Evolutionary conservation across 768 basidiomycete genomes (phyloP), one percentile per base, ranked within the genome.

Genomic region (Hortiboletus campestris): DNA sequence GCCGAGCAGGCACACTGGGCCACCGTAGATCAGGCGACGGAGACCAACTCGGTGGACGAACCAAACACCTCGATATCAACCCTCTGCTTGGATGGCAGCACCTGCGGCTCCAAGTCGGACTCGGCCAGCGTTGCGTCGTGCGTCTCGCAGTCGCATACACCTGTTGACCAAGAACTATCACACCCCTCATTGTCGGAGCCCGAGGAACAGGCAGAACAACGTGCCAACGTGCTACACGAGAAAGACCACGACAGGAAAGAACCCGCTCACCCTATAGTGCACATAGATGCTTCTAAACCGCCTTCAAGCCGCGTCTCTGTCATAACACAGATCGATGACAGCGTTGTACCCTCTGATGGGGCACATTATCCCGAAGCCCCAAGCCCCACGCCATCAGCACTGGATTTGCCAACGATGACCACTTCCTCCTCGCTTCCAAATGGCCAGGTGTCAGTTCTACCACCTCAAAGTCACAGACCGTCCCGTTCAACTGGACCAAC

Each of bases 401-500:
- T 64, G 32, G 70, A 63, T 42, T 66, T 64, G 35, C 70, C 49
- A 55, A 20, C 55, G 5, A 38, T 70, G 31, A 44, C 77, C 7
- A 41, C 72, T 6, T 67, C 76, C 2, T 50, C 73, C 25, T 67
- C 75, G 28, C 53, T 68, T 17, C 68, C 73, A 16, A 46, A 63
- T 34, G 14, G 28, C 54, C 68, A 50, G 44, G 63, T 36, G 49
- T 46, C 55, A 2, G 71, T 17, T 43, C 64, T 51, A 48, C 42
- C 49, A 42, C 41, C 61, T 44, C 53, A 56, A 40, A 62, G 46
- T 43, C 81, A 82, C 63, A 75, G 75, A 50, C 69, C 72, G 38
- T 72, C 77, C 31, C 83, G 82, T 20, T 85, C 87, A 4, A 65
- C 71, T 13, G 87, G 89, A 19, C 88, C 88, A 11, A 89, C 86